Base-by-base conservation (phyloP, 805 yeast genomes). In the Candida stauntonica region DNA sequence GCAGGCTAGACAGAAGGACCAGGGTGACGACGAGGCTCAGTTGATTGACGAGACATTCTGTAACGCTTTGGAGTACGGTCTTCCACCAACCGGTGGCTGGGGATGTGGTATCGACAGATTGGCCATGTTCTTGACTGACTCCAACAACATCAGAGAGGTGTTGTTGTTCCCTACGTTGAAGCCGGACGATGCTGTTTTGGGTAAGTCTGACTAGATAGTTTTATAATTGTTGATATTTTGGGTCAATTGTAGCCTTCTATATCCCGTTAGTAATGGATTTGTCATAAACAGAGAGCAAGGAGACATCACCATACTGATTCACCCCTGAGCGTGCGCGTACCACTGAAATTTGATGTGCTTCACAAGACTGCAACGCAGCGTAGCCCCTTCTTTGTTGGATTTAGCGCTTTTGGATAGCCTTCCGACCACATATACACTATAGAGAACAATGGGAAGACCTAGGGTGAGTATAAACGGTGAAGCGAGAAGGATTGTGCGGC, bases 1-100 rank as follows among this genome's bases (percentile, higher is more conserved):
- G 70, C 99, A 91, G 73, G 98, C 99, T 34, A 81, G 86, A 68
- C 99, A 93, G 75, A 91, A 91, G 74, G 98, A 73, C 51, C 96
- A 87, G 68, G 99, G 99, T 74, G 99, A 91, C 62, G 99, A 91
- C 61, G 99, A 93, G 72, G 99, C 96, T 46, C 98, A 91, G 73
- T 62, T 88, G 66, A 76, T 93, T 49, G 99, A 91, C 65, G 99
- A 91, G 72, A 83, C 86, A 49, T 91, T 91, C 89, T 84, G 95
- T 74, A 86, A 89, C 57, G 97, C 99, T 52, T 77, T 91, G 59
- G 99, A 91, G 72, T 91, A 87, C 66, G 99, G 98, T 68, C 77
- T 91, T 59, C 99, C 99, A 44, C 99, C 99, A 58, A 93, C 98
- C 55, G 98, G 95, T 66, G 99, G 99, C 54, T 91, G 98, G 98